Conservation (phyloP, 495 filamentous ascomycete genomes). For the Aspergillus baeticus region DNA sequence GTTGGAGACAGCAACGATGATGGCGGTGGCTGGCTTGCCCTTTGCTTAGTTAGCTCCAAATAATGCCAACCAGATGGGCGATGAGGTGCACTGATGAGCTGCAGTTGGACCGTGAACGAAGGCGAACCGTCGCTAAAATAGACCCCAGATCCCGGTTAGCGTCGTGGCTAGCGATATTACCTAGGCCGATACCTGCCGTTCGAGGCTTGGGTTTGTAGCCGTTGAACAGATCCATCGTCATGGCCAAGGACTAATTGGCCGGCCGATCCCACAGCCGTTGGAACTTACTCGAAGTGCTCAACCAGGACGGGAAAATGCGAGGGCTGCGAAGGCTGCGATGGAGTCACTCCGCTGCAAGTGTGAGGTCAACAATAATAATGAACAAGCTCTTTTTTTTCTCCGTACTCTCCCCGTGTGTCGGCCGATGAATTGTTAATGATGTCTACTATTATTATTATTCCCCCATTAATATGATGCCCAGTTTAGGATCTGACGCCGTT, state of each 20-base stretch:
- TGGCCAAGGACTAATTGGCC: slow-evolving; percentile 23
- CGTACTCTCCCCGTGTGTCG: not conserved
- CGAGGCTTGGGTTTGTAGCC: slow-evolving; percentile 26
- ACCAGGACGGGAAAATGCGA: slow-evolving; percentile 17
- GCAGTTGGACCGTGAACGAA: slow-evolving; percentile 19
- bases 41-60: not conserved
- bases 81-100: slow-evolving; percentile 17
- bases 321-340: slow-evolving; percentile 2
- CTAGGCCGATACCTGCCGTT: slow-evolving; percentile 24
- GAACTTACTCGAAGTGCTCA: slow-evolving; percentile 18
- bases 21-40: slow-evolving; percentile 6
- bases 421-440: slow-evolving; percentile 2
- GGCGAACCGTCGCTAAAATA: slow-evolving; percentile 16
- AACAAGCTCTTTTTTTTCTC: not conserved
- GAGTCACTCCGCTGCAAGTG: not conserved
- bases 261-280: slow-evolving; percentile 23
- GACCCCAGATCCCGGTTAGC: slow-evolving; percentile 25
- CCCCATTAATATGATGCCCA: not conserved
- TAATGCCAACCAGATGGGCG: not conserved
- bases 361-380: not conserved
- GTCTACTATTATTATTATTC: not conserved
- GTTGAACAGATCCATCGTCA: slow-evolving; percentile 27
- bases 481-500: slow-evolving; percentile 23
- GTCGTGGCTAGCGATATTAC: slow-evolving; percentile 17
- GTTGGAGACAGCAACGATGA: no score